A percentile compares a stretch with the other conserved stretches of the same genome.
Conservation (phyloP, 257 asterid genomes). For the Lycium ferocissimum region DNA sequence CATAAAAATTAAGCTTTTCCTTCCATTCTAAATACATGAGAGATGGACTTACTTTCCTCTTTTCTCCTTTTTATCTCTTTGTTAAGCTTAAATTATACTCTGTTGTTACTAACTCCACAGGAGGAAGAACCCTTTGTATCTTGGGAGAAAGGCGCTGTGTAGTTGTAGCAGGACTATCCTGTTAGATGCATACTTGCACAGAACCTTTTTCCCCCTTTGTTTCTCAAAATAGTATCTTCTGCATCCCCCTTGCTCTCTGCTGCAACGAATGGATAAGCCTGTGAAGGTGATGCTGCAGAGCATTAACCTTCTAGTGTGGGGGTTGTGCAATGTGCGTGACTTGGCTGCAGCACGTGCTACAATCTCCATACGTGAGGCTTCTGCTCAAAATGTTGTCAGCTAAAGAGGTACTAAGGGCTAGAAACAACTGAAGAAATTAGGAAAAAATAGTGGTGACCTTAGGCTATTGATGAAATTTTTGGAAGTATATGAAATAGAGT, state of each 20-base stretch:
- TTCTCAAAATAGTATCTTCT: no score
- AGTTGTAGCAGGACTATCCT: constrained; percentile 14
- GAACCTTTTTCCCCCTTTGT: neutral
- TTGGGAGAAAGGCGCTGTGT: neutral
- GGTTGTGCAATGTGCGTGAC: neutral
- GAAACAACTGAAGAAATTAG: neutral
- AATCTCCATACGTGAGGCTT: neutral
- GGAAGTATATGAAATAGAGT: neutral
- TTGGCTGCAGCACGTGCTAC: neutral
- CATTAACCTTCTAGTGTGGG: neutral
- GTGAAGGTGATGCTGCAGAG: neutral
- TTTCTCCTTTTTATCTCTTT: neutral
- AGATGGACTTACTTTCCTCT: neutral
- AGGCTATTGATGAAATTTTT: neutral
- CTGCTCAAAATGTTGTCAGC: constrained; percentile 79
- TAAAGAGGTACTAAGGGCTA: constrained; percentile 43
- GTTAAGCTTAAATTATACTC: neutral
- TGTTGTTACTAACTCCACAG: neutral
- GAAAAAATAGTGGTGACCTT: neutral
- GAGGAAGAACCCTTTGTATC: constrained; percentile 7
- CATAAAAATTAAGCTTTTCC: neutral
- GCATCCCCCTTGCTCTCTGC: neutral
- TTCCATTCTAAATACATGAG: neutral
- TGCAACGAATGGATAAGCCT: neutral
- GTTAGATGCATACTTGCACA: neutral